A percentile compares a stretch with the other conserved stretches of the same genome.
Conservation (phyloP, 768 basidiomycete genomes). For the Collybiopsis luxurians region DNA sequence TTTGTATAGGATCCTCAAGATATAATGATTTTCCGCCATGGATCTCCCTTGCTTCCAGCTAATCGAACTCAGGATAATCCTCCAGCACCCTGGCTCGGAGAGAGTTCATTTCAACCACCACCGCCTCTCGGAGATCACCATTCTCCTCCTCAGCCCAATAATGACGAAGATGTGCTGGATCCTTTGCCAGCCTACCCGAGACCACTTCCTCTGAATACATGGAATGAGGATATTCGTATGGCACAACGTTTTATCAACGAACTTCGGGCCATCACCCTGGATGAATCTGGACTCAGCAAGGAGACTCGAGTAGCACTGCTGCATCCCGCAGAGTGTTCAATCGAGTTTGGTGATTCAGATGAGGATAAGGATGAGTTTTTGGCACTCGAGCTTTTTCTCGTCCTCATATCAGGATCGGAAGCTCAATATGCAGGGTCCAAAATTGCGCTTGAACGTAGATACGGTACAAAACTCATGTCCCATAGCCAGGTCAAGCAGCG, state of each 20-base stretch:
- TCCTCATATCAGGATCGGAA: neutral
- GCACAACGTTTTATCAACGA: neutral
- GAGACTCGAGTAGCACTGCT: neutral
- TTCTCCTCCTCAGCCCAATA: neutral
- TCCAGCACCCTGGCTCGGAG: too few species aligned
- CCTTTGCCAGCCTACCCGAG: neutral
- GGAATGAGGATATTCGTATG: neutral
- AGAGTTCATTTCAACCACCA: too few species aligned
- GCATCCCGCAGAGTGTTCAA: neutral
- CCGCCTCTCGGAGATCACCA: too few species aligned
- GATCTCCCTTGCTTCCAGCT: too few species aligned
- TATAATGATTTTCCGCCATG: too few species aligned
- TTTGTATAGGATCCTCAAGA: too few species aligned
- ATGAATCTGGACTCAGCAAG: neutral
- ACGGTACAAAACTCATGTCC: slow-evolving; percentile 9
- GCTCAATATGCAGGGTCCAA: neutral
- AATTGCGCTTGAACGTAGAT: neutral
- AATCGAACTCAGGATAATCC: too few species aligned
- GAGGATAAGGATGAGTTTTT: neutral
- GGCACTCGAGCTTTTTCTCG: neutral
- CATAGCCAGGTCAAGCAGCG: slow-evolving; percentile 10
- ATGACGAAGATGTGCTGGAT: neutral
- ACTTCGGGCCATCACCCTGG: neutral
- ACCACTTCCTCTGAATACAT: neutral
- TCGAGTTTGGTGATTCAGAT: neutral